Conservation (phyloP, 768 basidiomycete species). For the Lenzites betulinus region DNA sequence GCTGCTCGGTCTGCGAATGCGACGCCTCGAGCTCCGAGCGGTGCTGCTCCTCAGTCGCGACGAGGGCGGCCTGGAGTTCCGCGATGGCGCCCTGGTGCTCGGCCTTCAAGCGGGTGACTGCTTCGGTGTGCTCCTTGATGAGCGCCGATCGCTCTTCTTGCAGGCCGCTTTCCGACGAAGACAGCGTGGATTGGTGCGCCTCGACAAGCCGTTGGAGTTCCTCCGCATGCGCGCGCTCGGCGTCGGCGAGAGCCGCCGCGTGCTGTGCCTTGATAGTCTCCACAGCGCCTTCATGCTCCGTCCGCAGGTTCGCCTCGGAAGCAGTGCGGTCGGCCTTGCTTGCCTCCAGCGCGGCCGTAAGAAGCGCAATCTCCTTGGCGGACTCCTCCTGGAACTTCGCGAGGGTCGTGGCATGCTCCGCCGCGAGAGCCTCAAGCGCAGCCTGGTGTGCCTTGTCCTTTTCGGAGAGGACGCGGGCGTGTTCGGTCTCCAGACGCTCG, state of each 20-base stretch:
- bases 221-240: conserved; percentile 57
- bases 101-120: conserved; percentile 34
- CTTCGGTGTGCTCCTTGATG: conserved; percentile 44
- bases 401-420: conserved; percentile 56
- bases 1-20: conserved; percentile 34
- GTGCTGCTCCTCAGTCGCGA: conserved; percentile 34
- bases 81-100: conserved; percentile 47
- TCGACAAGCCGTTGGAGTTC: conserved; percentile 52
- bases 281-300: conserved; percentile 52
- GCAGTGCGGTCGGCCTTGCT: conserved; percentile 47
- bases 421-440: conserved; percentile 57
- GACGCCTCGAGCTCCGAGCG: conserved; percentile 37
- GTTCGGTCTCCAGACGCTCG: conserved; percentile 59
- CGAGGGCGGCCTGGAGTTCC: conserved; percentile 31
- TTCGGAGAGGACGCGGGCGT: conserved; percentile 50
- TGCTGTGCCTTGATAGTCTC: conserved; percentile 45
- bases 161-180: conserved; percentile 28
- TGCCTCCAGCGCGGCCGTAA: conserved; percentile 45
- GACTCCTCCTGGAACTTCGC: conserved; percentile 59
- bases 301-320: conserved; percentile 40
- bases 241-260: conserved; percentile 49
- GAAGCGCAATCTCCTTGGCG: conserved; percentile 49
- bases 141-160: conserved; percentile 41
- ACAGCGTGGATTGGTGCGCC: conserved; percentile 47
- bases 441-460: conserved; percentile 60